Evolutionary conservation across 805 yeast species (phyloP), one percentile per base, ranked within the genome.

Genomic region (Priceomyces carsonii): DNA sequence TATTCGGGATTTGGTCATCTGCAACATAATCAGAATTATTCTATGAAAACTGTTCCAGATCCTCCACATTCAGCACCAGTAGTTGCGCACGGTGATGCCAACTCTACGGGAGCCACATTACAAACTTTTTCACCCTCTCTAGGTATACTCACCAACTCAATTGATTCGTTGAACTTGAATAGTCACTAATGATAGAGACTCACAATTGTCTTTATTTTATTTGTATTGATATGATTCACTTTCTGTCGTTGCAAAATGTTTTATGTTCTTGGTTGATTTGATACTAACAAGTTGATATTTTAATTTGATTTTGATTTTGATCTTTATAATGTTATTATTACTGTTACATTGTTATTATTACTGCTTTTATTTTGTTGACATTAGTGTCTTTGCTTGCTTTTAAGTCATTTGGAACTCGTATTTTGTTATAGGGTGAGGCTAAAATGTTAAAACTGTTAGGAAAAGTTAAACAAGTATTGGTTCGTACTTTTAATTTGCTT

Each of bases 91-190:
- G 36, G 33, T 14, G 42, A 32, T 32, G 22, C 42, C 33, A 38
- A 29, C 22, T 26, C 33, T 36, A 36, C 13, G 32, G 20, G 26
- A 25, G 26, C 38, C 29, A 45, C 43, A 19, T 29, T 30, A 6
- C 40, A 32, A 23, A 36, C 26, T 20, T 27, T 33, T 13, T 43
- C 41, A 26, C 39, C 42, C 8, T 35, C 44, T 9, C 40, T 39
- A 19, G 42, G 40, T 41, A 44, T 46, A 33, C 51, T 61, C 30
- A 49, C 60, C 24, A 55, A 46, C 37, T 69, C 63, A 33, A 55
- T 65, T 40, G 60, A 59, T 42, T 54, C 67, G 9, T 53, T 60
- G 42, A 63, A 53, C 40, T 62, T 61, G 38, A 57, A 58, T 38
- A 46, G 50, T 26, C 35, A 45, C 17, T 38, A 29, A 21, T 29